Base-by-base conservation (phyloP, 306 rosid species). In the Quercus cerris region DNA sequence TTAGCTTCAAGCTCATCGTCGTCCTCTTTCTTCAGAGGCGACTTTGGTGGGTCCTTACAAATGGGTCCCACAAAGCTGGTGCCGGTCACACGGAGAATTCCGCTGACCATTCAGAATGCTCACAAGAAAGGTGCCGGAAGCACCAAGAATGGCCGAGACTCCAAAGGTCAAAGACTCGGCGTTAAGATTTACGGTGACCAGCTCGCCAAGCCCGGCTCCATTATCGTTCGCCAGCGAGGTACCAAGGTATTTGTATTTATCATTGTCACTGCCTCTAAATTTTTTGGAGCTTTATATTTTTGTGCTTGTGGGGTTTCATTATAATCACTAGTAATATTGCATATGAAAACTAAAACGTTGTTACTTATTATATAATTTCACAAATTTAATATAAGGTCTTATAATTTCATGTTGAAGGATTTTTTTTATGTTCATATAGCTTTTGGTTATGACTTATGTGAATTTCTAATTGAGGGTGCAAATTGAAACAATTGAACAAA, bases 71-170 rank as follows among this genome's bases (percentile, higher is more conserved):
- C 92, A 59, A 75, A 84, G 70, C 81, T 83, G 1, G 73, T 81
- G 1, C 73, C 83, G 0, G 73, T 80, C 71, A 85, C 97, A 0
- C 79, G 49, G 33, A 75, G 74, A 10, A 27, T 85, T 20, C 90
- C 93, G 15, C 78, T 95, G 57, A 95, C 87, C 1, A 95, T 95
- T 71, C 85, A 87, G 68, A 91, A 88, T 75, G 99, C 99, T 0
- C 99, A 95, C 91, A 95, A 95, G 89, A 95, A 95, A 63, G 99
- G 99, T 38, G 99, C 98, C 0, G 99, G 99, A 10, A 95, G 99
- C 80, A 95, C 99, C 78, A 95, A 95, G 88, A 95, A 95, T 67
- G 99, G 99, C 33, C 96, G 99, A 0, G 99, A 95, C 74, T 95
- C 99, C 17, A 77, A 12, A 15, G 91, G 99, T 17, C 88, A 87